Conservation (phyloP, 148 eudicot species). For the Selenicereus undatus region DNA sequence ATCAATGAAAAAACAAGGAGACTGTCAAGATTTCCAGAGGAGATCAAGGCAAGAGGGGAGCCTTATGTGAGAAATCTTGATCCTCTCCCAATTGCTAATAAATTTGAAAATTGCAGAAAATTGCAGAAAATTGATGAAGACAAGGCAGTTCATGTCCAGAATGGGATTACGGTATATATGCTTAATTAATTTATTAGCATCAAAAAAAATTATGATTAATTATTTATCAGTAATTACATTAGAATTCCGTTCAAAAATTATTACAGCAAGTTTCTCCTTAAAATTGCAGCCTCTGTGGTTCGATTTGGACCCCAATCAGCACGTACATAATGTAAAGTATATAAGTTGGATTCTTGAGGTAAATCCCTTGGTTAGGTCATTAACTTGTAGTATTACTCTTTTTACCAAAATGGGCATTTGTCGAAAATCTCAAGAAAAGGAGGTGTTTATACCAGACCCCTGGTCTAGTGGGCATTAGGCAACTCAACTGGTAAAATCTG, state of each 20-base stretch:
- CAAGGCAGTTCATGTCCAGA: conserved; percentile 19
- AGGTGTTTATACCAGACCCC: no score
- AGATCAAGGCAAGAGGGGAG: conserved; percentile 56
- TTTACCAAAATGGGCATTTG: no score
- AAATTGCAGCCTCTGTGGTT: conserved; percentile 66
- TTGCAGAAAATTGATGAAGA: conserved; percentile 53
- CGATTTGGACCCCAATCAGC: conserved; percentile 81
- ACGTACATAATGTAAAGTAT: conserved; percentile 73
- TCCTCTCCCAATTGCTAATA: conserved; percentile 13
- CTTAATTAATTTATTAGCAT: neutral
- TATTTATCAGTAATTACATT: neutral
- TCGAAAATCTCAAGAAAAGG: no score
- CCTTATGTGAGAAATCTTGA: conserved; percentile 41
- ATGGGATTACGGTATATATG: conserved; percentile 29
- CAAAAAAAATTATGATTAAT: no score
- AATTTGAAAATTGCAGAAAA: conserved; percentile 24
- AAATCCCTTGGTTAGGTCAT: neutral
- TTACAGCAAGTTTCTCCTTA: neutral
- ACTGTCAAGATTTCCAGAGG: conserved; percentile 66
- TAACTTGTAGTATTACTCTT: no score
- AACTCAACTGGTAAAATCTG: no score
- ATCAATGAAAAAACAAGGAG: conserved; percentile 69
- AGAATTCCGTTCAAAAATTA: neutral
- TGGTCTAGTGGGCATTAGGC: no score
- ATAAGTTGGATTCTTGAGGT: conserved; percentile 88